Evolutionary conservation across 331 rosid genomes (phyloP).

Genomic region (Phaseolus coccineus): DNA sequence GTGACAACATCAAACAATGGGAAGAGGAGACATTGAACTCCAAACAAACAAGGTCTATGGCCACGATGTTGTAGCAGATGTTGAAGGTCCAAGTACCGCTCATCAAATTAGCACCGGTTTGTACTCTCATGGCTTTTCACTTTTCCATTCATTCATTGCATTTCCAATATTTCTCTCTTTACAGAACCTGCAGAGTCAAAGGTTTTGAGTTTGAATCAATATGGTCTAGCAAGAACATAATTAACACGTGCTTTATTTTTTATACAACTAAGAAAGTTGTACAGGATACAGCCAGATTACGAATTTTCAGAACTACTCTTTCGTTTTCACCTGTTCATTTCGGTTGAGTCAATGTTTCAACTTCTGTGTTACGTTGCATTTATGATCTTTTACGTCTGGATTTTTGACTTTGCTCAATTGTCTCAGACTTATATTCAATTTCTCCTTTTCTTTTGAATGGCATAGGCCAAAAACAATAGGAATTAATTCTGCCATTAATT

Average conservation of each 20-base stretch:
- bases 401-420: conserved; percentile 10
- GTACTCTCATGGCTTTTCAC: neutral
- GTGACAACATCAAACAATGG: neutral
- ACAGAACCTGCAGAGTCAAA: neutral
- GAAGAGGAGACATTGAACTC: neutral
- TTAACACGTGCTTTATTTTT: neutral
- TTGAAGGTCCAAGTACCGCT: conserved; percentile 61
- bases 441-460: no score
- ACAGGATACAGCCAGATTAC: neutral
- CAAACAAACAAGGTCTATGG: conserved; percentile 29
- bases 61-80: conserved; percentile 7
- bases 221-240: neutral
- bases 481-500: neutral
- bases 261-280: neutral
- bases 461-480: no score
- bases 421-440: no score
- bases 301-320: conserved; percentile 11
- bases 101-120: conserved; percentile 88
- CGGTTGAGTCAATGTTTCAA: neutral
- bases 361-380: neutral
- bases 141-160: neutral
- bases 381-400: neutral
- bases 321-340: neutral
- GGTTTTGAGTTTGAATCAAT: neutral
- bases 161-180: neutral